These are phyloP conservation scores for Oryza officinalis DNA, from an alignment of 176 grass and related monocot genomes.

Conservation along the genomic window DNA sequence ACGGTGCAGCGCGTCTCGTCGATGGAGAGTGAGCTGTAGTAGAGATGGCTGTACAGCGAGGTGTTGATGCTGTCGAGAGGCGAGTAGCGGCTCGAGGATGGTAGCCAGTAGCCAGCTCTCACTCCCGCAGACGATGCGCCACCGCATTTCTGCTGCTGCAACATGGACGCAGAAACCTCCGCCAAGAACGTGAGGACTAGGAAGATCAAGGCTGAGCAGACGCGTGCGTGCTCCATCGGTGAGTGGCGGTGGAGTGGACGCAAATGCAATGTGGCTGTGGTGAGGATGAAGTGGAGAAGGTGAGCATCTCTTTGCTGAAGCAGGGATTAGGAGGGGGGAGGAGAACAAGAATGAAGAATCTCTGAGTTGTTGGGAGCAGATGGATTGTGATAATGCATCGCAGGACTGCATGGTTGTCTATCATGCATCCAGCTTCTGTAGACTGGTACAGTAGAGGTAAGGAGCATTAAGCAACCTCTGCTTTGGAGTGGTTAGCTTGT, in stretches of 20 bases:
- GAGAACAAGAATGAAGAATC: slow-evolving; percentile 23
- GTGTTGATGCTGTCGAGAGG: slow-evolving; percentile 54
- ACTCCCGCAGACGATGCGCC: slow-evolving; percentile 20
- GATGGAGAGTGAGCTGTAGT: slow-evolving; percentile 65
- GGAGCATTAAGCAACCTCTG: background rate
- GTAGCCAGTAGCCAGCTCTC: slow-evolving; percentile 69
- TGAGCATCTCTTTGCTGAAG: slow-evolving; percentile 32
- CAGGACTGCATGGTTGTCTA: slow-evolving; percentile 8
- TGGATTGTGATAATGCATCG: slow-evolving; percentile 15
- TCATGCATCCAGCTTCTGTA: background rate
- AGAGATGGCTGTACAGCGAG: slow-evolving; percentile 72
- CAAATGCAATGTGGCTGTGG: background rate
- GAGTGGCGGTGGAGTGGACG: background rate
- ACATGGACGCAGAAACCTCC: background rate
- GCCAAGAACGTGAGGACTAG: background rate
- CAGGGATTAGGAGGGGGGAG: too few species aligned
- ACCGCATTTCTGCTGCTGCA: slow-evolving; percentile 6
- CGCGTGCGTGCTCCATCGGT: slow-evolving; percentile 24
- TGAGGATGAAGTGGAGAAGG: slow-evolving; percentile 35
- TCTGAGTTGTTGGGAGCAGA: slow-evolving; percentile 41
- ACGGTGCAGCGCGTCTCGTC: slow-evolving; percentile 36
- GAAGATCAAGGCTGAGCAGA: slow-evolving; percentile 25
- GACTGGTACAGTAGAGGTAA: background rate
- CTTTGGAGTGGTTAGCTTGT: background rate
- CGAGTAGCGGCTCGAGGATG: slow-evolving; percentile 46